Evolutionary conservation across 192 early-diverging fungal species (phyloP).

Genomic region (Podila verticillata): DNA sequence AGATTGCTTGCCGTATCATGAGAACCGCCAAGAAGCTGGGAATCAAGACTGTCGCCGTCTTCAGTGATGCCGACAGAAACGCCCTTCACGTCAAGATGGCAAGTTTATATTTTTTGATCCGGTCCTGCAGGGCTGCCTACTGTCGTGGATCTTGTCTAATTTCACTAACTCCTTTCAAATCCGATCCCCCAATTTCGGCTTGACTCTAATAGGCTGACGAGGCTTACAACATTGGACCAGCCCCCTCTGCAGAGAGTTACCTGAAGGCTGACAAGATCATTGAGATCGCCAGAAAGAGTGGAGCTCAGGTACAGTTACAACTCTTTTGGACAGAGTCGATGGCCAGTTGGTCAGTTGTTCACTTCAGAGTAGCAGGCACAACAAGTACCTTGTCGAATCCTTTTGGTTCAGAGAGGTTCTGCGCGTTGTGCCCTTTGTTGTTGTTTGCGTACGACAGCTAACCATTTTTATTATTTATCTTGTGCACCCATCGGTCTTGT

Average conservation of each 20-base stretch:
- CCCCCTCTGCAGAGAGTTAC: conserved; percentile 85
- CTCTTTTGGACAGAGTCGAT: background rate
- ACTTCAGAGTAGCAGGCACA: conserved; percentile 6
- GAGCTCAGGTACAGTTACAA: conserved; percentile 70
- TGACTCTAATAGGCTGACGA: conserved; percentile 83
- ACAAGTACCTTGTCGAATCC: background rate
- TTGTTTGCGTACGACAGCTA: background rate
- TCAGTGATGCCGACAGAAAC: conserved; percentile 89
- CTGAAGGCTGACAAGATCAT: conserved; percentile 84
- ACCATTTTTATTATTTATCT: background rate
- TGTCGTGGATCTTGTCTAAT: background rate
- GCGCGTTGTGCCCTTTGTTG: background rate
- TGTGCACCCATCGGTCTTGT: background rate
- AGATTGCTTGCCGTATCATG: conserved; percentile 85
- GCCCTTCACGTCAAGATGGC: conserved; percentile 86
- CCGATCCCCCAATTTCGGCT: background rate
- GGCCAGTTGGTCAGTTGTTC: background rate
- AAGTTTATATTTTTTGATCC: conserved; percentile 1
- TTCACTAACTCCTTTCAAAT: background rate
- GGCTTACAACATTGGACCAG: conserved; percentile 90
- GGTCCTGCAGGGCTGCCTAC: no score
- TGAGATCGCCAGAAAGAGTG: conserved; percentile 74
- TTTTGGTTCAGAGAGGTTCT: background rate
- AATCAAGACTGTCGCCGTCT: conserved; percentile 95
- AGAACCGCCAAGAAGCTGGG: conserved; percentile 87